phyloP scores from a whole-genome alignment of 2,329 filamentous ascomycete species.

The Rachicladosporium sp. region DNA sequence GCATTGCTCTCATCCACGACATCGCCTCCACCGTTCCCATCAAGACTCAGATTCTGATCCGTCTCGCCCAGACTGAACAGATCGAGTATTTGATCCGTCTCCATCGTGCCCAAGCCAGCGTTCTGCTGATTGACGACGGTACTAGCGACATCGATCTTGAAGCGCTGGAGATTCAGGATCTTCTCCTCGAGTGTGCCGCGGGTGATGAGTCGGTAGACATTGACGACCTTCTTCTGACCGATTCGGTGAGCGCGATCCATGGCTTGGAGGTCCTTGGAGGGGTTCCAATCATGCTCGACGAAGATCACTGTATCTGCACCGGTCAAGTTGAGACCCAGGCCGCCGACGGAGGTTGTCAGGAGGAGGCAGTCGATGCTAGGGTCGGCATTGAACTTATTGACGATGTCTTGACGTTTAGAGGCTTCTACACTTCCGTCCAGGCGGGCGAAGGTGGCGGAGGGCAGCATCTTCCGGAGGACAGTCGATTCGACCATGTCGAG shows the following conservation, averaged over 20 bases:
- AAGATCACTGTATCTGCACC: constrained; percentile 98
- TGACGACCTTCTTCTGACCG: constrained; percentile 98
- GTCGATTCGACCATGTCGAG: constrained; percentile 96
- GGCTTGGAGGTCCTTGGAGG: constrained; percentile 93
- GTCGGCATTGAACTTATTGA: constrained; percentile 97
- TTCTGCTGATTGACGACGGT: constrained; percentile 99
- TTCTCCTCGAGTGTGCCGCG: constrained; percentile 95
- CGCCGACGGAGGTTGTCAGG: constrained; percentile 88
- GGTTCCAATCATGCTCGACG: constrained; percentile 99
- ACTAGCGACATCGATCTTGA: constrained; percentile 97
- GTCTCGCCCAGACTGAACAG: constrained; percentile 85
- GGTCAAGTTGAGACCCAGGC: constrained; percentile 85
- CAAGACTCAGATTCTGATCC: constrained; percentile 25
- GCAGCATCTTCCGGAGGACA: constrained; percentile 81
- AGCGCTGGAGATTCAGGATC: constrained; percentile 88
- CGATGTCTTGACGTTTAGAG: constrained; percentile 87
- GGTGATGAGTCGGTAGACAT: constrained; percentile 94
- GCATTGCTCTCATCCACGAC: constrained; percentile 70
- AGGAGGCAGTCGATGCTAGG: constrained; percentile 91
- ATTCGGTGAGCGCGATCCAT: constrained; percentile 99
- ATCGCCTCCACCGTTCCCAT: constrained; percentile 39
- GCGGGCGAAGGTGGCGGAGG: constrained; percentile 83
- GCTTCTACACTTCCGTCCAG: constrained; percentile 89
- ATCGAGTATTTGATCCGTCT: constrained; percentile 95
- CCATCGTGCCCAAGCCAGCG: constrained; percentile 86